Conservation (phyloP, 1,139 yeast genomes). For the Scheffersomyces stambukii region DNA sequence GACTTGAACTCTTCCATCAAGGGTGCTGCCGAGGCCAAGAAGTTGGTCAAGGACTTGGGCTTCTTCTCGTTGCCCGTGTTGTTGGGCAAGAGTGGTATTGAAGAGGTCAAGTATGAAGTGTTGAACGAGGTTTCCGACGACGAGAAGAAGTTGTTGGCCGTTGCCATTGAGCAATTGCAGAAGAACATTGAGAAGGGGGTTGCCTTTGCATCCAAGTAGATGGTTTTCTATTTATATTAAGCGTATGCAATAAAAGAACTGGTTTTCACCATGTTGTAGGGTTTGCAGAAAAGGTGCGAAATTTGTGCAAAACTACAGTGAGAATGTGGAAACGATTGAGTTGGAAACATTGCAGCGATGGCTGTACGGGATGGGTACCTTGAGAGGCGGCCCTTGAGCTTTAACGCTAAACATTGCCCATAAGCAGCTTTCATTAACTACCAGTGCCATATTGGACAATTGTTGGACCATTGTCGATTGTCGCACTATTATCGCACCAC, state of each 20-base stretch:
- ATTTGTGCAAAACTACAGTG: too few species aligned
- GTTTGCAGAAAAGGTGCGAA: neutral
- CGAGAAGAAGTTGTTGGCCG: conserved; percentile 72
- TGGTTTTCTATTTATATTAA: conserved; percentile 2
- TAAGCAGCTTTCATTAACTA: too few species aligned
- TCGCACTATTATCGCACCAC: too few species aligned
- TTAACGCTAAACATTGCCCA: too few species aligned
- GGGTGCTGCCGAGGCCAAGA: conserved; percentile 77
- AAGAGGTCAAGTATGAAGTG: conserved; percentile 47
- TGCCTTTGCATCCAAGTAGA: conserved; percentile 40
- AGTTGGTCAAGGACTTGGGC: conserved; percentile 70
- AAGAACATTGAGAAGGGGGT: conserved; percentile 67
- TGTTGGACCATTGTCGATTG: too few species aligned
- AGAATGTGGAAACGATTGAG: too few species aligned
- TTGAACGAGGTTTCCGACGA: conserved; percentile 54
- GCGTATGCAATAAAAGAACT: too few species aligned
- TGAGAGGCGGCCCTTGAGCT: too few species aligned
- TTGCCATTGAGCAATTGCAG: conserved; percentile 80
- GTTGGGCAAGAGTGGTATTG: conserved; percentile 86
- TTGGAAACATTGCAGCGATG: too few species aligned
- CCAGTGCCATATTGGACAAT: too few species aligned
- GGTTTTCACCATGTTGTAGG: too few species aligned
- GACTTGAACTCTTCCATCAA: conserved; percentile 37
- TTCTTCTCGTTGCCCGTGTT: conserved; percentile 92
- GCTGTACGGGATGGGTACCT: too few species aligned